Evolutionary conservation across 192 early-diverging fungal species (phyloP), one percentile per base, ranked within the genome.

Genomic region (Backusella tuberculispora): DNA sequence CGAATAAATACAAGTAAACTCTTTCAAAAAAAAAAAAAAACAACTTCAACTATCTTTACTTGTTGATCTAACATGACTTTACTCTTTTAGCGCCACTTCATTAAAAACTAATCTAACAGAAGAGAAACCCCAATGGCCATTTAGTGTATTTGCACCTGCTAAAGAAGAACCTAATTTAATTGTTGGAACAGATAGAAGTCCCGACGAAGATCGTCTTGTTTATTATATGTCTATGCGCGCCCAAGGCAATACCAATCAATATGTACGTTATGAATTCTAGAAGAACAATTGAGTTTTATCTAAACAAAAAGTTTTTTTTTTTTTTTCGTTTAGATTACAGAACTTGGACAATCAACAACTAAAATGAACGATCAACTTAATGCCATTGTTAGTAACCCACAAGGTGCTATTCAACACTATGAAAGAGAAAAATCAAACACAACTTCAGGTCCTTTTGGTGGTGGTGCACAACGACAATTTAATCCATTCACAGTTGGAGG

Each of bases 151-250:
- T 84, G 91, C 78, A 8, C 90, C 91, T 29, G 80, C 83, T 3
- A 85, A 83, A 40, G 84, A 84, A 24, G 88, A 87, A 72, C 88
- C 89, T 29, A 91, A 85, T 64, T 37, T 91, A 41, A 72, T 92
- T 38, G 74, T 73, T 0, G 90, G 88, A 14, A 88, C 85, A 13
- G 91, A 92, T 69, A 72, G 85, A 69, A 87, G 86, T 63, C 87
- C 85, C 14, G 91, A 92, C 76, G 91, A 92, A 63, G 81, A 85
- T 69, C 82, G 89, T 9, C 53, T 89, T 8, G 81, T 84, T 40
- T 90, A 84, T 60, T 84, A 83, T 44, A 41, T 75, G 41, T 75
- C 82, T 44, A 78, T 75, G 76, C 75, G 69, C n/a, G 42, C 60
- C 40, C 40, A 17, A 66, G 66, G 70, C 69, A 56, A 81, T 72